These are phyloP conservation scores for Xylariaceae sp. DNA, from an alignment of 2,329 filamentous ascomycete species.

Conservation along the genomic window DNA sequence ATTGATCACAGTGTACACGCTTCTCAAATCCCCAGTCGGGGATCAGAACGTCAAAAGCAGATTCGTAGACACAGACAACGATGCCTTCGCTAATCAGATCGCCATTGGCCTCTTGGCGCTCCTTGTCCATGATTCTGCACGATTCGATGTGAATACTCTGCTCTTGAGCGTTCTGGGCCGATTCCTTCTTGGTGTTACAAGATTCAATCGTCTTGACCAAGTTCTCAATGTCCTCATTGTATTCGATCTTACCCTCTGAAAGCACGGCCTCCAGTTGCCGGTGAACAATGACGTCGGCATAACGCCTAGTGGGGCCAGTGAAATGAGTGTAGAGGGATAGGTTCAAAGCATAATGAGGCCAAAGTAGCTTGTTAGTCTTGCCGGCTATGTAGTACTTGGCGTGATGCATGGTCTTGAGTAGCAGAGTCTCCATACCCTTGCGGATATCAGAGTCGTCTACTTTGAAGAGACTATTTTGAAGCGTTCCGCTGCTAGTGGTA, in stretches of 20 bases:
- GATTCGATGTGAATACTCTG: constrained; percentile 99
- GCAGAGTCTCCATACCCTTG: constrained; percentile 96
- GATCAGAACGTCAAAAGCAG: constrained; percentile 96
- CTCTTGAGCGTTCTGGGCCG: constrained; percentile 94
- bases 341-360: constrained; percentile 90
- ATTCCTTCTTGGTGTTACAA: constrained; percentile 99
- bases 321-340: constrained; percentile 96
- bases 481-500: constrained; percentile 80
- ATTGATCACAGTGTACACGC: constrained; percentile 96
- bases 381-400: constrained; percentile 92
- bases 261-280: constrained; percentile 89
- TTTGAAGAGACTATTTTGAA: constrained; percentile 95
- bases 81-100: constrained; percentile 96
- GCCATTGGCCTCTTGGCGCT: constrained; percentile 80
- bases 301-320: constrained; percentile 91
- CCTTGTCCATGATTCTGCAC: constrained; percentile 93
- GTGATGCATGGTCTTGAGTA: constrained; percentile 93
- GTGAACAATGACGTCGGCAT: constrained; percentile 93
- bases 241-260: constrained; percentile 80
- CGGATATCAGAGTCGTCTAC: constrained; percentile 86
- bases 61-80: constrained; percentile 96
- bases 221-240: constrained; percentile 83
- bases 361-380: constrained; percentile 75
- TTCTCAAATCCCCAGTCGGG: constrained; percentile 99
- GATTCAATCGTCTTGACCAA: constrained; percentile 91